Base-by-base conservation (phyloP, 257 asterid genomes). In the Coffea eugenioides region DNA sequence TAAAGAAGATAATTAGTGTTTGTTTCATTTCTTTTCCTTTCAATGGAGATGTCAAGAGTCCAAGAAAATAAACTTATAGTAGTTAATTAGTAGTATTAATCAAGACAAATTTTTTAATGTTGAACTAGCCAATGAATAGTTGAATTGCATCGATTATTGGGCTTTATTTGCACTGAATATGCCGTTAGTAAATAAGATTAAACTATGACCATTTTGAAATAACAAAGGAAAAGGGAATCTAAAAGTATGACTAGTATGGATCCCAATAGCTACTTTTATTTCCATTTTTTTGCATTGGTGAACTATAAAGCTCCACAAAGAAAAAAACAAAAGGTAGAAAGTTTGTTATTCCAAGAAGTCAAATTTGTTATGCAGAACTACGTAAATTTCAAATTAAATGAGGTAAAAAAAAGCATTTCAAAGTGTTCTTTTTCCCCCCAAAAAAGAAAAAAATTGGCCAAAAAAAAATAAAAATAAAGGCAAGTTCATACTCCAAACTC, bases 401-500 rank as follows among this genome's bases (percentile, higher is more conserved):
- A 27, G 64, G 4, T 0, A 0, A 6, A 48, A 66, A 66, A 46
- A 43, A 23, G 59, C n/a, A 27, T 23, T 27, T 70, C 59, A 51
- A 49, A 21, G 23, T 56, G 70, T 57, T 36, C 11, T 16, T 70
- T 27, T 15, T 0, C 13, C n/a, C 7, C 54, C 23, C 34, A 31
- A 31, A 31, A 31, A 39, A 31, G 16, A 31, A 39, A 25, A 14
- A 59, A 69, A 27, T 36, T 34, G 31, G 14, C 23, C 54, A 46
- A 64, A 67, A 49, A 78, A 74, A 80, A 39, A 9, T 0, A 39
- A 4, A 39, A 39, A 39, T 2, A 39, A 39, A 39, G 43, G 43
- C 43, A 39, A 51, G 71, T 84, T 83, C 79, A 73, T 83, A 84
- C 85, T 83, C 83, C 62, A 82, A 75, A 36, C 65, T 71, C 49